Conservation (phyloP, 306 rosid genomes). For the Rosa lucieae region DNA sequence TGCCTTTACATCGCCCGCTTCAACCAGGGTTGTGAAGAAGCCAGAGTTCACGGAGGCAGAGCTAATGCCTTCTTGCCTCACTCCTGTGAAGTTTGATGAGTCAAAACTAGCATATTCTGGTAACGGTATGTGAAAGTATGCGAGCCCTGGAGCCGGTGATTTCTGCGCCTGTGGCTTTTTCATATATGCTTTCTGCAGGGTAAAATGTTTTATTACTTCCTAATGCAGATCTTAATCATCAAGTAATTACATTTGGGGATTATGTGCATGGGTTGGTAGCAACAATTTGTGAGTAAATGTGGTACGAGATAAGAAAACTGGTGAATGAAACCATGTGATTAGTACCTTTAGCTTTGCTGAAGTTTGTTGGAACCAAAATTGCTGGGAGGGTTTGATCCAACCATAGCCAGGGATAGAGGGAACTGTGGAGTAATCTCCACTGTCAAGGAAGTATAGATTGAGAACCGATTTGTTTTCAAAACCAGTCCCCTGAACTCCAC, state of each 20-base stretch:
- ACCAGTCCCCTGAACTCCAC: constrained; percentile 62
- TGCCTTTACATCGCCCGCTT: constrained; percentile 89
- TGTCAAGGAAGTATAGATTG: constrained; percentile 87
- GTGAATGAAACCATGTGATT: constrained; percentile 12
- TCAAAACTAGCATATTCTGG: constrained; percentile 75
- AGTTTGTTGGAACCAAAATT: constrained; percentile 74
- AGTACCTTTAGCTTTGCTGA: constrained; percentile 70
- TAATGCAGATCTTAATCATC: background rate
- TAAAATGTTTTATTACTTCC: constrained; percentile 1
- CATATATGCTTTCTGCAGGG: constrained; percentile 60
- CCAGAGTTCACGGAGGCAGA: constrained; percentile 93
- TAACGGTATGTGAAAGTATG: constrained; percentile 88
- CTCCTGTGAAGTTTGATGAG: constrained; percentile 71
- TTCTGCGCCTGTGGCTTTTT: constrained; percentile 59
- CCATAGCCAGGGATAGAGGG: constrained; percentile 65
- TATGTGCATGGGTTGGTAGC: background rate
- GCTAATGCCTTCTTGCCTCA: constrained; percentile 66
- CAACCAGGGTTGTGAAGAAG: constrained; percentile 81
- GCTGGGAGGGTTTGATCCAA: constrained; percentile 96
- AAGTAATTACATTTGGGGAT: background rate
- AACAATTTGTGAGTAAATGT: background rate
- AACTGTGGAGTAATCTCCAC: constrained; percentile 87
- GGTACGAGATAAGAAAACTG: background rate
- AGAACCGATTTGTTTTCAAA: constrained; percentile 84
- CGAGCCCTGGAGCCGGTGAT: constrained; percentile 76